Evolutionary conservation across 305 asterid species (phyloP).

Genomic region (Fraxinus ornus): DNA sequence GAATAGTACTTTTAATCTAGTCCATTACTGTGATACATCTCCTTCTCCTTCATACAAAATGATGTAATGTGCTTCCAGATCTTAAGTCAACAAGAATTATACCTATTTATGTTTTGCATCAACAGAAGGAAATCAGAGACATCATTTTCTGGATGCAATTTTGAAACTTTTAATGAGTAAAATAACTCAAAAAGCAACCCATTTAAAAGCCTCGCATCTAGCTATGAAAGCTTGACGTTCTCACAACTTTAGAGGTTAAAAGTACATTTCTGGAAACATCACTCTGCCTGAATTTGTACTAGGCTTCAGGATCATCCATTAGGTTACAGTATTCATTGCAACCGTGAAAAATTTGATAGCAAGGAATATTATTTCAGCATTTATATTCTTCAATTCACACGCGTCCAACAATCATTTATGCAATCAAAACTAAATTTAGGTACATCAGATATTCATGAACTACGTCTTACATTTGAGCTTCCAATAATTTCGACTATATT

Average conservation of each 20-base stretch:
- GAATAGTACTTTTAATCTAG: not conserved
- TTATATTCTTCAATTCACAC: not conserved
- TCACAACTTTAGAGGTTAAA: not conserved
- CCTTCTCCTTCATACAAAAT: not conserved
- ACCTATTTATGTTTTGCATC: not conserved
- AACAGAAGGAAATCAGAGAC: not conserved
- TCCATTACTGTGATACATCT: not conserved
- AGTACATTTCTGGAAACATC: not conserved
- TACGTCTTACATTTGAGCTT: not conserved
- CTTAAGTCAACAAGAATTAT: not conserved
- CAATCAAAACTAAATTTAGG: not conserved
- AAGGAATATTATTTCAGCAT: not conserved
- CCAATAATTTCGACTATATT: not conserved
- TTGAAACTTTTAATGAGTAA: not conserved
- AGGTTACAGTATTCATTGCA: not conserved
- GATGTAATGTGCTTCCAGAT: not conserved
- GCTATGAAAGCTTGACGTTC: not conserved
- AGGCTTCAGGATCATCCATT: not conserved
- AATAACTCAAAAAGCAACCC: not conserved
- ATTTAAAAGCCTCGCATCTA: not conserved
- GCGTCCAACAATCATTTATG: not conserved
- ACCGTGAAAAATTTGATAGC: not conserved
- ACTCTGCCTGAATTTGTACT: not conserved
- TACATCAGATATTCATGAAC: not conserved
- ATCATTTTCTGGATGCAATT: not conserved